These are phyloP conservation scores for Trametes punicea DNA, from an alignment of 768 basidiomycete species.

Conservation along the genomic window DNA sequence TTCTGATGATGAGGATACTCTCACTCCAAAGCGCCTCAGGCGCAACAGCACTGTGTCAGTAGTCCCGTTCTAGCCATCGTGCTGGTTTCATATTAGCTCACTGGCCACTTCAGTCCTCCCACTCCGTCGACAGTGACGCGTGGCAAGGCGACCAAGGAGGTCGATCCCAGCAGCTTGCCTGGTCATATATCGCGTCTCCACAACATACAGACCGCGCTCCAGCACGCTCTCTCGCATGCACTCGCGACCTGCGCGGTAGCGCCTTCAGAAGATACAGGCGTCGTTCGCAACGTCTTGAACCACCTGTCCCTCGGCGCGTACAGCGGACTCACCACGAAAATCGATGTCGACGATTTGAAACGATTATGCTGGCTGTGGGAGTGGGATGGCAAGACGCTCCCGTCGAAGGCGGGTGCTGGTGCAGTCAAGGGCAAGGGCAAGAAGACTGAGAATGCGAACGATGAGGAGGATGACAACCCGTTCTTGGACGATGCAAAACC, in stretches of 20 bases:
- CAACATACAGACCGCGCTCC: conserved; percentile 63
- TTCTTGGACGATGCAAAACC: conserved; percentile 51
- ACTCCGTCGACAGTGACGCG: conserved; percentile 50
- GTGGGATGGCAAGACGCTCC: conserved; percentile 61
- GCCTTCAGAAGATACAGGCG: conserved; percentile 70
- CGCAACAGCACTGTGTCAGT: conserved; percentile 21
- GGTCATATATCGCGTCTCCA: conserved; percentile 57
- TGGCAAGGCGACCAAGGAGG: conserved; percentile 24
- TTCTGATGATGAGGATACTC: conserved; percentile 47
- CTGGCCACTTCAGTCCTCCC: conserved; percentile 41
- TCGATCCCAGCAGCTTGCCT: conserved; percentile 40
- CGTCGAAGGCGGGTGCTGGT: conserved; percentile 18
- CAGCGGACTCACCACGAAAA: conserved; percentile 59
- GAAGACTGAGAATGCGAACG: conserved; percentile 3
- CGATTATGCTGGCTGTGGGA: conserved; percentile 89
- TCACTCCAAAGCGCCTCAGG: conserved; percentile 71
- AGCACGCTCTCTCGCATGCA: conserved; percentile 82
- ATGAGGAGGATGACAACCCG: conserved; percentile 31
- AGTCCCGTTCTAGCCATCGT: neutral
- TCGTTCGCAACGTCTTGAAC: conserved; percentile 75
- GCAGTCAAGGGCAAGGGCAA: conserved; percentile 8
- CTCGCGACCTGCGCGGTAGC: conserved; percentile 80
- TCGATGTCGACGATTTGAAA: conserved; percentile 65
- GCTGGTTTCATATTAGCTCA: neutral
- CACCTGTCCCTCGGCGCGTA: conserved; percentile 70